Percentiles rank a stretch among this genome's conserved stretches.
These are phyloP conservation scores for Misopates orontium DNA, from an alignment of 257 asterid species.

Conservation along the genomic window DNA sequence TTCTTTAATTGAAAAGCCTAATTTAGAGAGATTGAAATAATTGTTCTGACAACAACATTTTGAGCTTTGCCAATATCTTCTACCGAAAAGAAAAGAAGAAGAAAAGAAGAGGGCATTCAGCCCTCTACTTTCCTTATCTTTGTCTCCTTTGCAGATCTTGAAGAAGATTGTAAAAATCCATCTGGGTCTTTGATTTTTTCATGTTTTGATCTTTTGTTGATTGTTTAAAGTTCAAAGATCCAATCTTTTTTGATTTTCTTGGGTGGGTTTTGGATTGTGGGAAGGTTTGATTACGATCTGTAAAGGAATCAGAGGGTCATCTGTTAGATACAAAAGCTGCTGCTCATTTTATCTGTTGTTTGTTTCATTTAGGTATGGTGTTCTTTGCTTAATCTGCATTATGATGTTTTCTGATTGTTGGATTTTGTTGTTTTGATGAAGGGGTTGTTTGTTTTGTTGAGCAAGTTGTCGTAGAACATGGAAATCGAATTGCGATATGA, in stretches of 20 bases:
- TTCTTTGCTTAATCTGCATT: conserved; percentile 53
- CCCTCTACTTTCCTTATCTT: conserved; percentile 63
- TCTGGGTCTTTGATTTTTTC: conserved; percentile 45
- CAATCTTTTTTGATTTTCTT: conserved; percentile 36
- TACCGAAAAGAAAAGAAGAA: conserved; percentile 44
- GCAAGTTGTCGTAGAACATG: conserved; percentile 7
- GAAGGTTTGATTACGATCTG: conserved; percentile 68
- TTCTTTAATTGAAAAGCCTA: no score
- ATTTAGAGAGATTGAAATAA: no score
- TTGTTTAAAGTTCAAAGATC: conserved; percentile 37
- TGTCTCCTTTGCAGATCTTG: conserved; percentile 80
- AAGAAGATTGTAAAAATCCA: no score
- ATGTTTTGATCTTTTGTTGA: conserved; percentile 36
- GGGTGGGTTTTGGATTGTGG: conserved; percentile 49
- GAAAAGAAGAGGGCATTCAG: conserved; percentile 67
- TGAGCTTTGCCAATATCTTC: no score
- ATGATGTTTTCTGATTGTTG: conserved; percentile 30
- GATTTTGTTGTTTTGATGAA: conserved; percentile 30
- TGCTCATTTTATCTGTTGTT: conserved; percentile 17
- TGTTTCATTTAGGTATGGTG: conserved; percentile 29
- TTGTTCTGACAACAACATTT: no score
- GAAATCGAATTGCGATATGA: conserved; percentile 15
- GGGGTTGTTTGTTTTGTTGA: conserved; percentile 22
- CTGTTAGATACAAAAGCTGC: conserved; percentile 32
- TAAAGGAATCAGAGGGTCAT: conserved; percentile 45